phyloP scores from a whole-genome alignment of 768 basidiomycete species.

The Termitomyces sp. region DNA sequence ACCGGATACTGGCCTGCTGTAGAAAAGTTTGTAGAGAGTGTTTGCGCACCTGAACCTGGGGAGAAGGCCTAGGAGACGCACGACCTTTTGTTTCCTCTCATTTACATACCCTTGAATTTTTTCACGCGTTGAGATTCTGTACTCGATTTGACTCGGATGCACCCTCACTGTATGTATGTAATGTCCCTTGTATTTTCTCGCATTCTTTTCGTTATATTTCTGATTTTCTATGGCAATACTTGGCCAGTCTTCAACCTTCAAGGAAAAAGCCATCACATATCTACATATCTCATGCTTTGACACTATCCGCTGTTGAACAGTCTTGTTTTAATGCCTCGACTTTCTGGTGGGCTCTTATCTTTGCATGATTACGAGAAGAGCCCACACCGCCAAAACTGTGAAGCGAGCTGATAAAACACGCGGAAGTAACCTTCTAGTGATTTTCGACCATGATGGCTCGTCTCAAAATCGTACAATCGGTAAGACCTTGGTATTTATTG shows the following conservation, averaged over 20 bases:
- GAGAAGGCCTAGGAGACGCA: not conserved
- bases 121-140: no score
- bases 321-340: not conserved
- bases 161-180: not conserved
- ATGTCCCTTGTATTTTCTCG: not conserved
- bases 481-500: no score
- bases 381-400: not conserved
- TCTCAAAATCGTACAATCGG: no score
- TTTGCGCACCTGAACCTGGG: not conserved
- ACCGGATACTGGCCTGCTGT: conserved; percentile 54
- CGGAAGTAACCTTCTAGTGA: not conserved
- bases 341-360: not conserved
- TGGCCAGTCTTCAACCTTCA: no score
- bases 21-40: conserved; percentile 40
- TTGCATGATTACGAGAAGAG: not conserved
- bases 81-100: not conserved
- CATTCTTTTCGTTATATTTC: not conserved
- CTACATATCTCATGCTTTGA: not conserved
- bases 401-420: not conserved
- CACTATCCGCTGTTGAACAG: not conserved
- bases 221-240: not conserved
- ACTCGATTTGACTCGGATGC: no score
- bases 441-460: no score
- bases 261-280: not conserved
- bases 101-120: not conserved